Base-by-base conservation (phyloP, 2,329 filamentous ascomycete genomes). In the Aspergillus fijiensis region DNA sequence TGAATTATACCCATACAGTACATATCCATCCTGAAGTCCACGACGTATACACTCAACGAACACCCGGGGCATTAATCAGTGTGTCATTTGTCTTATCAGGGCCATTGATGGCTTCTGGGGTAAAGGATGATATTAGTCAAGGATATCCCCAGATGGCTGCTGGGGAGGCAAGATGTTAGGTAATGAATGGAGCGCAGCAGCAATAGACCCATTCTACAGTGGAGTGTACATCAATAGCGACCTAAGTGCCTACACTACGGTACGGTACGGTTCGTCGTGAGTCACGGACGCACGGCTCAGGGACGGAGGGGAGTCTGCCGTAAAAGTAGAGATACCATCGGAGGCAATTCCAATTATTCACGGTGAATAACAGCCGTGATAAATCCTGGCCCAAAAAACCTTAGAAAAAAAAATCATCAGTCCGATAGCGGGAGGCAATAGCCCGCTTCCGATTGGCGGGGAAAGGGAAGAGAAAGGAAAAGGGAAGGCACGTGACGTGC, bases 401-500 rank as follows among this genome's bases (percentile, higher is more conserved):
- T 23, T 23, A 0, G 4, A 54, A 55, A 23, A 48, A 48, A 47
- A 59, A 39, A 35, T 45, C 31, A 12, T 29, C 23, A 51, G 42
- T 62, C 66, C 66, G 65, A 65, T 67, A 62, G 56, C 64, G 64
- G 59, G 29, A 39, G 42, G 47, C 21, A 64, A 65, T 65, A 11
- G 23, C 51, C 19, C 12, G 3, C 19, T 50, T 53, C 49, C 70
- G 64, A 74, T 74, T 74, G 71, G 72, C 55, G 45, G 19, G 16
- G 3, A 66, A 66, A 70, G 69, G 69, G 72, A 72, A 69, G 16
- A 49, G 19, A 57, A 7, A 27, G 23, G 23, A 29, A 9, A 9
- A 9, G 7, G 27, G 25, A 7, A 21, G 31, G 48, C 66, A 73
- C 72, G 70, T 73, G 72, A 73, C 72, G 70, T 73, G 71, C 62